A percentile compares a stretch with the other conserved stretches of the same genome.
Conservation (phyloP, 108 stramenopile genomes). For the Conticribra weissflogii region DNA sequence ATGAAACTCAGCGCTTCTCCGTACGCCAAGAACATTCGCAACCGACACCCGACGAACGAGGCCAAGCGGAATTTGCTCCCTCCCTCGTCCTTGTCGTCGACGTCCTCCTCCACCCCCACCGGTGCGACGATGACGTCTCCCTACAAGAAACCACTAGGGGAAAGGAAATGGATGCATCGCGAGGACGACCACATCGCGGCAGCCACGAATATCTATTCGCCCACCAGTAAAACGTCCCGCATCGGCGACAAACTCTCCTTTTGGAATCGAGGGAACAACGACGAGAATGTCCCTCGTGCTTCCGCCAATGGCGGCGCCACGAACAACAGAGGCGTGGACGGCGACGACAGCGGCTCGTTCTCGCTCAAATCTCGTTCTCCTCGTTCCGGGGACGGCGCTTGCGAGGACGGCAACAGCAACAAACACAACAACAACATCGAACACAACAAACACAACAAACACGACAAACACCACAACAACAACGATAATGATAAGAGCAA, state of each 20-base stretch:
- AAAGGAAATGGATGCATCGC: background rate
- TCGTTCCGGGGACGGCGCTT: no score
- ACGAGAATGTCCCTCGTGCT: background rate
- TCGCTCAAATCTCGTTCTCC: no score
- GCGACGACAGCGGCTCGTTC: no score
- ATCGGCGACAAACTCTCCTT: background rate
- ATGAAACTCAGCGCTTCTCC: background rate
- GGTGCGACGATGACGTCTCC: background rate
- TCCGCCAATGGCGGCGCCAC: background rate
- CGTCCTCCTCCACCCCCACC: background rate
- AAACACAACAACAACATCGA: no score
- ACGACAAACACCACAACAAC: no score
- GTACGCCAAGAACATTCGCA: background rate
- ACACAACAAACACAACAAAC: no score
- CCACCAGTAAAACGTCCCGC: background rate
- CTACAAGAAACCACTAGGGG: background rate
- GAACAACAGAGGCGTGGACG: background rate
- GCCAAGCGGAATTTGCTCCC: background rate
- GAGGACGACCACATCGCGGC: background rate
- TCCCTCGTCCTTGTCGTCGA: background rate
- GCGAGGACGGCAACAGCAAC: no score
- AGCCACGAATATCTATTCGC: background rate
- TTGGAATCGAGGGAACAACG: background rate
- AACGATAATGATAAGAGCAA: no score
- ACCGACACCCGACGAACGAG: background rate